phyloP scores from a whole-genome alignment of 257 asterid genomes.

The Jacaranda mimosifolia region DNA sequence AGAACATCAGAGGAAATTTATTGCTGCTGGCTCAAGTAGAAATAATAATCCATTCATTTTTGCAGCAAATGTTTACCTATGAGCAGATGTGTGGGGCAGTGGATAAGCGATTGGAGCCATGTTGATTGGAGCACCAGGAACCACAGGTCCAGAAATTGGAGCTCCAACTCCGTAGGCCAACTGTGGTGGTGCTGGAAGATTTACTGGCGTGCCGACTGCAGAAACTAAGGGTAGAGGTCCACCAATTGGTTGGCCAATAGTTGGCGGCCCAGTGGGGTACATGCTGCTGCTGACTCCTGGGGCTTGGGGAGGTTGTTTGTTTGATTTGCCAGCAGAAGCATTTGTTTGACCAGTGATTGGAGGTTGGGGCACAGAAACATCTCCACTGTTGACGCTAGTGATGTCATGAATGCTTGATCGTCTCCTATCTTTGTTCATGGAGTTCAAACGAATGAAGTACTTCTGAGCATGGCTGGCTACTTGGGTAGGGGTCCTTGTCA shows the following conservation, averaged over 20 bases:
- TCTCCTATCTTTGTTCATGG: constrained; percentile 85
- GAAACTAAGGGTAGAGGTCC: constrained; percentile 60
- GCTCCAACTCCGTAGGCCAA: constrained; percentile 64
- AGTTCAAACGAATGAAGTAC: constrained; percentile 83
- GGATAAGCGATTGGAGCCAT: constrained; percentile 56
- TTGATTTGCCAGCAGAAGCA: constrained; percentile 32
- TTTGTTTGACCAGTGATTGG: constrained; percentile 78
- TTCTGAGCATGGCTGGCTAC: constrained; percentile 97
- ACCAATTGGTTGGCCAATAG: constrained; percentile 76
- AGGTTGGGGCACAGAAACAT: constrained; percentile 64
- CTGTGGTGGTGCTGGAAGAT: constrained; percentile 56
- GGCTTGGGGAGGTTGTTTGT: too few species aligned
- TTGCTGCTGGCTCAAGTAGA: too few species aligned
- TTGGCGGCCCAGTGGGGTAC: constrained; percentile 54
- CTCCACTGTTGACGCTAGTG: constrained; percentile 72
- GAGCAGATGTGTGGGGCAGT: constrained; percentile 57
- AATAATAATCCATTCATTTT: not conserved
- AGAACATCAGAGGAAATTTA: too few species aligned
- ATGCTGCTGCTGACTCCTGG: constrained; percentile 39
- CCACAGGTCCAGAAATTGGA: constrained; percentile 49
- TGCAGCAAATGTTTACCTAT: constrained; percentile 42
- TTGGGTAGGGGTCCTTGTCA: constrained; percentile 91
- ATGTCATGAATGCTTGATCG: constrained; percentile 95
- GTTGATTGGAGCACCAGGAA: constrained; percentile 54
- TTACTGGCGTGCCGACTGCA: constrained; percentile 76